Conservation (phyloP, 2,329 filamentous ascomycete species). For the Arthrobotrys sphaeroides region DNA sequence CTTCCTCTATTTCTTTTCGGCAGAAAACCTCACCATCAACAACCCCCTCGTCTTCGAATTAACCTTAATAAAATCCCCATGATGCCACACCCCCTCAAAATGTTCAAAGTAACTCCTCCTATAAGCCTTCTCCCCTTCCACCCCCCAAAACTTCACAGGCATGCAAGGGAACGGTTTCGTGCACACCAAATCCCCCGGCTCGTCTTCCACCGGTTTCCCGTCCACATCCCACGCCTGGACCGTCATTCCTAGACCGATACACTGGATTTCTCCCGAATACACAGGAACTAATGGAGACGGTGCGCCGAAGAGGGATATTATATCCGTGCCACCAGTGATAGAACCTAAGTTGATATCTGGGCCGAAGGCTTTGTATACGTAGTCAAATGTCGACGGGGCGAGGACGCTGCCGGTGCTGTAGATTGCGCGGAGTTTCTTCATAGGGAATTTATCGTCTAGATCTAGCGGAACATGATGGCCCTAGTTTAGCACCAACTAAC, state of each 20-base stretch:
- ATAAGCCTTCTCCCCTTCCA: conserved; percentile 78
- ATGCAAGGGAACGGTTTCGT: conserved; percentile 87
- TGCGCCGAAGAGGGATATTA: conserved; percentile 91
- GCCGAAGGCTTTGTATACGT: conserved; percentile 86
- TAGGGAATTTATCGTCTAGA: conserved; percentile 64
- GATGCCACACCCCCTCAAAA: conserved; percentile 82
- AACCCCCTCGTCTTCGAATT: conserved; percentile 78
- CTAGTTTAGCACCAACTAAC: no score
- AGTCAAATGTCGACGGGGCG: conserved; percentile 90
- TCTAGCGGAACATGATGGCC: no score
- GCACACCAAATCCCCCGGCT: conserved; percentile 89
- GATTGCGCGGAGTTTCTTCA: conserved; percentile 78
- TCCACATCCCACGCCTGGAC: conserved; percentile 70
- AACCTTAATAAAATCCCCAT: conserved; percentile 86
- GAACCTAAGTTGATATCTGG: conserved; percentile 83
- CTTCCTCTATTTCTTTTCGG: neutral
- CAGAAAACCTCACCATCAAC: conserved; percentile 78
- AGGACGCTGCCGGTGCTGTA: conserved; percentile 94
- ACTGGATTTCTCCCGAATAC: conserved; percentile 77
- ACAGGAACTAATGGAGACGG: conserved; percentile 81
- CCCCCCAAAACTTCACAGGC: conserved; percentile 87
- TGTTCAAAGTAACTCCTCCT: conserved; percentile 85
- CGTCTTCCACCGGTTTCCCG: conserved; percentile 65
- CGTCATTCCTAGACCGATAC: conserved; percentile 81
- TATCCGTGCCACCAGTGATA: conserved; percentile 93